A percentile compares a stretch with the other conserved stretches of the same genome.
phyloP scores from a whole-genome alignment of 371 early-diverging fungal species.

The Circinella umbellata region DNA sequence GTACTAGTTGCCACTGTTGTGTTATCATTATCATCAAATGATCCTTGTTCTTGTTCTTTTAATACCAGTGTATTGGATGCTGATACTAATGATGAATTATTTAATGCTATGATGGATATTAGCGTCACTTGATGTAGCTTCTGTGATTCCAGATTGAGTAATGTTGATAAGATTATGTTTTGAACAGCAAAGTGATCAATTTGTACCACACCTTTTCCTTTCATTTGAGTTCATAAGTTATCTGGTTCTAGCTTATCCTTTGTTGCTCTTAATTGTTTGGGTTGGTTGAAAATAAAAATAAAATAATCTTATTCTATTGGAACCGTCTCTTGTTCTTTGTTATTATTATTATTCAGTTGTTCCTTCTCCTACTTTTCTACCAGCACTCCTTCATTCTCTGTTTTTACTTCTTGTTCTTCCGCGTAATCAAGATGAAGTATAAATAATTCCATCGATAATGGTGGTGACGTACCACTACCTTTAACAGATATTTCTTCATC shows the following conservation, averaged over 20 bases:
- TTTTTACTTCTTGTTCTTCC: neutral
- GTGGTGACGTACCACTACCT: slow-evolving; percentile 10
- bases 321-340: neutral
- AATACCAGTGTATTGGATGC: neutral
- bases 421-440: neutral
- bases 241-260: neutral
- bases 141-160: neutral
- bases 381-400: neutral
- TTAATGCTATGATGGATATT: too few species aligned
- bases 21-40: too few species aligned
- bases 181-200: neutral
- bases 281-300: neutral
- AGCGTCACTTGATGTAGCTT: too few species aligned
- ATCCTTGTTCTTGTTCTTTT: neutral
- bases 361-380: neutral
- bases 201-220: neutral
- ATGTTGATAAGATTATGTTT: neutral
- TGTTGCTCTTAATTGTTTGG: neutral
- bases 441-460: neutral
- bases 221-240: neutral
- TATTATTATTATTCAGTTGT: neutral
- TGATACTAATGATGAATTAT: too few species aligned
- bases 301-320: slow-evolving; percentile 1
- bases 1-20: too few species aligned
- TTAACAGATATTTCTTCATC: slow-evolving; percentile 43